Base-by-base conservation (phyloP, 1,139 yeast species). In the Yamadazyma siamensis region DNA sequence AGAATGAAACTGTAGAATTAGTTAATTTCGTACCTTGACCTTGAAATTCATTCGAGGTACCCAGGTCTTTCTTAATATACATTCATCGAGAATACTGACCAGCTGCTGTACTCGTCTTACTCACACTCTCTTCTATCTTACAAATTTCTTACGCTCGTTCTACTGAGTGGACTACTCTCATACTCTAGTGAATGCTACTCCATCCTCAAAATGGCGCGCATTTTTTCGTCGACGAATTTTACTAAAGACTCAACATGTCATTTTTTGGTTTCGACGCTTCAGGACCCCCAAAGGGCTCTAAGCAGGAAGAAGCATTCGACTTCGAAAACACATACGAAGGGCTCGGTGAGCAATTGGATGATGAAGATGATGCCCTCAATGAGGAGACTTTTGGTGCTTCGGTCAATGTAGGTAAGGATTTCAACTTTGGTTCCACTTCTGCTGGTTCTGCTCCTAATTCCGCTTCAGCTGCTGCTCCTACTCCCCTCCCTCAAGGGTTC, bases 251-350 rank as follows among this genome's bases (percentile, higher is more conserved):
- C 11, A 75, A 8, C 13, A 25, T 75, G 81, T 75, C 81, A 25
- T 75, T 75, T 48, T 75, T 74, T 51, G 80, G 79, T 26, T 74
- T 75, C 49, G 78, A 75, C 47, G 64, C 72, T 15, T 46, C 53
- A 40, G 71, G 59, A 11, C 71, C 76, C 7, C 67, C 67, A 31
- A 41, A 23, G 26, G 38, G 40, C 17, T 28, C 26, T 22, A 33
- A 29, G 21, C 34, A 38, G 9, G 37, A 36, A 21, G 61, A 71
- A 38, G 59, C 63, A 3, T 75, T 72, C 46, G 94, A 84, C 49
- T 88, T 85, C 50, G 94, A 86, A 46, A 94, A 87, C 32, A 80
- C 94, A 12, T 85, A 84, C 52, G 86, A 82, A 41, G 89, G 89
- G 3, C 70, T 83, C 36, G 91, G 88, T 3, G 85, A 75, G 18